Evolutionary conservation across 768 basidiomycete species (phyloP), one percentile per base, ranked within the genome.

Genomic region (Brasilioporus rufonigricans): DNA sequence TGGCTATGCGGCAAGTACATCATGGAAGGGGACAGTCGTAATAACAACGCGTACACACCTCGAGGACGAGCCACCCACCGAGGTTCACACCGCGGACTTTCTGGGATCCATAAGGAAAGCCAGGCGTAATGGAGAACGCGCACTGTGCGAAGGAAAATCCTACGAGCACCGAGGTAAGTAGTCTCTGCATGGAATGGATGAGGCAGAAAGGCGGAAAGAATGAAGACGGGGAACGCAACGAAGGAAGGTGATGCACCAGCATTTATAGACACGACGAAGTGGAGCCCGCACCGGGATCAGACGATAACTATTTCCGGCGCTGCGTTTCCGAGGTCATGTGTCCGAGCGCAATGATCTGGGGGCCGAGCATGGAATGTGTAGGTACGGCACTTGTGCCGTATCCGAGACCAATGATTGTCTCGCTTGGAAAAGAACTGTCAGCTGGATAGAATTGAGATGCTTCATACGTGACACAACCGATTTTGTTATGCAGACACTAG

Each of bases 41-140:
- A n/a, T 21, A 7, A 23, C 29, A 19, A 1, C 41, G 44, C 16
- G 19, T 51, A 59, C 74, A 27, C 32, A 78, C 80, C 74, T 80
- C 80, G 24, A 81, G 70, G 9, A 83, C 72, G 36, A 83, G 77
- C 81, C 81, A 83, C 3, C 82, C 81, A 27, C 91, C 91, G 26
- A 93, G 79, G 72, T 89, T 93, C 60, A 93, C 91, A 53, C 91
- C 91, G 13, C 91, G 83, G 45, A 93, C 84, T 61, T 85, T 87
- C 72, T 82, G 57, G 6, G 79, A 77, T 23, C 89, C 90, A 60
- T 92, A 92, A 5, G 88, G 77, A 63, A 91, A 91, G 48, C 82
- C 80, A 21, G 78, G 81, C 29, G 67, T 69, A 54, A 84, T 68
- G 39, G 67, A 71, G 24, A 50, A 45, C 13, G 72, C 73, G 45